phyloP scores from a whole-genome alignment of 2,329 filamentous ascomycete species.

The Aspergillus ruber region DNA sequence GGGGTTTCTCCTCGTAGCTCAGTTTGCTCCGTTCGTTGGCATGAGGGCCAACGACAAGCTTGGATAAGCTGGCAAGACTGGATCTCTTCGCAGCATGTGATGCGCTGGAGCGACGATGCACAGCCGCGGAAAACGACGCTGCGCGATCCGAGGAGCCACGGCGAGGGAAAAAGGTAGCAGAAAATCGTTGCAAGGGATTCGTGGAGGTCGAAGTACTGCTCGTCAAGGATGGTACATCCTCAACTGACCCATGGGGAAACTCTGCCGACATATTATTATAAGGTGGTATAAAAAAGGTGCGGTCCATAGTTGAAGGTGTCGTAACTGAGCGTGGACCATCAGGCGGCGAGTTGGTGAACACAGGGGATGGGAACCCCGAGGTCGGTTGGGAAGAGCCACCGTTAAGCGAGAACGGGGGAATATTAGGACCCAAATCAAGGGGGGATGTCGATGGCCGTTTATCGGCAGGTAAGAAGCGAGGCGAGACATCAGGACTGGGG shows the following conservation, averaged over 20 bases:
- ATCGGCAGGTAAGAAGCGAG: constrained; percentile 29
- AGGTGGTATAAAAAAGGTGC: constrained; percentile 29
- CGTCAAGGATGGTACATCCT: constrained; percentile 46
- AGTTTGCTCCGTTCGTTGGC: constrained; percentile 39
- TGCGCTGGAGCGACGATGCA: constrained; percentile 33
- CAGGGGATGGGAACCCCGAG: constrained; percentile 42
- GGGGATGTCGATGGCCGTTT: constrained; percentile 39
- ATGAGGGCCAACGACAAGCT: constrained; percentile 39
- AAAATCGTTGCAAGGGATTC: constrained; percentile 38
- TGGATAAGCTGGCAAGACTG: constrained; percentile 44
- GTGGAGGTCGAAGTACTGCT: constrained; percentile 45
- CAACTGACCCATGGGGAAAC: constrained; percentile 37
- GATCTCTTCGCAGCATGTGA: constrained; percentile 39
- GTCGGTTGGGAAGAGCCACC: constrained; percentile 31
- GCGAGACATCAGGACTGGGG: constrained; percentile 31
- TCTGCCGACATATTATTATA: constrained; percentile 31
- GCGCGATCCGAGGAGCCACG: constrained; percentile 40
- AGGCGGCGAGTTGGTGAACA: constrained; percentile 34
- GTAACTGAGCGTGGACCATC: constrained; percentile 38
- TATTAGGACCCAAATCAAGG: constrained; percentile 31
- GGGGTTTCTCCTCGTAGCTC: constrained; percentile 39
- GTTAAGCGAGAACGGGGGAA: constrained; percentile 36
- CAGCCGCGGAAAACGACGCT: constrained; percentile 38
- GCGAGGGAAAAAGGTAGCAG: constrained; percentile 36
- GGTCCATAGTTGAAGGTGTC: constrained; percentile 37